Evolutionary conservation across 139 green algal genomes (phyloP), one percentile per base, ranked within the genome.

Genomic region (Diplosphaera chodatii): DNA sequence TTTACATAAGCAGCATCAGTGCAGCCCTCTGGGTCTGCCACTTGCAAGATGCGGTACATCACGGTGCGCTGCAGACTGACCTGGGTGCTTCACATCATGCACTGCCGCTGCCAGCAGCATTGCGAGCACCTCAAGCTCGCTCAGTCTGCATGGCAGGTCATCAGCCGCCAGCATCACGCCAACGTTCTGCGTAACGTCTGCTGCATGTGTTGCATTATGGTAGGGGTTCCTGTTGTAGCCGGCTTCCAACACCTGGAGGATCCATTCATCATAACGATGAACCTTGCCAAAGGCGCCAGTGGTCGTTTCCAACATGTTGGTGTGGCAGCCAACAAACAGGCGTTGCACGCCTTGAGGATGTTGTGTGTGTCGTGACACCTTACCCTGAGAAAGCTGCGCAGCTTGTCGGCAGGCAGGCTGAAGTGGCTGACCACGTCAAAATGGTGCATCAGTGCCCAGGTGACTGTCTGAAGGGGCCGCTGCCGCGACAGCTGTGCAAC

Each of bases 21-120:
- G n/a, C n/a, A n/a, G n/a, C n/a, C n/a, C n/a, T n/a, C n/a, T n/a
- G n/a, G n/a, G n/a, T n/a, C n/a, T n/a, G n/a, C n/a, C n/a, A n/a
- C n/a, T n/a, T n/a, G n/a, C n/a, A n/a, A n/a, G n/a, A n/a, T n/a
- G n/a, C n/a, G n/a, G n/a, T n/a, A n/a, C n/a, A n/a, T n/a, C n/a
- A n/a, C n/a, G n/a, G n/a, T n/a, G n/a, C n/a, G n/a, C n/a, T n/a
- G n/a, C n/a, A n/a, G 2, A 41, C 64, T 66, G 8, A 74, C 86
- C 86, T 40, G 82, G 81, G 68, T 93, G 88, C 21, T 81, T 83
- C 32, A 89, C 68, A 73, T 92, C 88, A 75, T 92, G 87, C 4
- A 89, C 74, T 5, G 66, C 76, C 10, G 82, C 80, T 29, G 84
- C 69, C 22, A 91, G 30, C 21, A 94, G 66, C 63, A 91, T 78